Conservation (phyloP, 192 early-diverging fungal genomes). For the Allomyces javanicus region DNA sequence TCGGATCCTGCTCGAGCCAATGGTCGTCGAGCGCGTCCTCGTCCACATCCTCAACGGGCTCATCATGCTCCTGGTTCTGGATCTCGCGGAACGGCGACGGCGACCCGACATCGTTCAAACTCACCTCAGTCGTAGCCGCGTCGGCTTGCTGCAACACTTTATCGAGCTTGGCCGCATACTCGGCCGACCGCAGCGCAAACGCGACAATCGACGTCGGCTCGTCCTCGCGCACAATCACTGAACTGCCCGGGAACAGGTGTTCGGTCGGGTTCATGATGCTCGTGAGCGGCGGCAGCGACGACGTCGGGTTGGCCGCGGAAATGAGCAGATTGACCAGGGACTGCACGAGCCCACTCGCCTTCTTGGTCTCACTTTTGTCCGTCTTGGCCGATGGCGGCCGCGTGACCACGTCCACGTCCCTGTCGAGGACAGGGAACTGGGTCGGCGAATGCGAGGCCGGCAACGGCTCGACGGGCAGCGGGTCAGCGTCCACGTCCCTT, state of each 20-base stretch:
- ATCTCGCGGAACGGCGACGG: constrained; percentile 8
- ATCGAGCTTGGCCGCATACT: constrained; percentile 3
- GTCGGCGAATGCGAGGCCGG: too few species aligned
- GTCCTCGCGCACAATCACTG: constrained; percentile 69
- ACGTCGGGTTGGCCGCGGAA: not conserved
- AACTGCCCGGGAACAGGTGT: constrained; percentile 71
- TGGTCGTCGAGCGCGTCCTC: not conserved
- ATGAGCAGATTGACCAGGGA: not conserved
- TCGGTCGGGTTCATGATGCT: constrained; percentile 30
- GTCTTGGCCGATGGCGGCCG: too few species aligned
- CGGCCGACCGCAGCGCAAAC: constrained; percentile 48
- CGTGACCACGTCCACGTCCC: too few species aligned
- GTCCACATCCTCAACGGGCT: not conserved
- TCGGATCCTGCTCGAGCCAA: not conserved
- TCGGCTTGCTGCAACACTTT: constrained; percentile 6
- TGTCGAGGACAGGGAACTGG: too few species aligned
- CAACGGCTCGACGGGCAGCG: too few species aligned
- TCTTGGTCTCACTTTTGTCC: too few species aligned
- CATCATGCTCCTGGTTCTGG: not conserved
- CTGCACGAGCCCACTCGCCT: not conserved
- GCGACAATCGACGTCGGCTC: constrained; percentile 90
- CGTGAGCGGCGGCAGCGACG: not conserved
- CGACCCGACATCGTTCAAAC: constrained; percentile 42
- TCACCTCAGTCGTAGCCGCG: constrained; percentile 15
- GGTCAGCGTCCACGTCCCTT: too few species aligned